Evolutionary conservation across 2,329 filamentous ascomycete genomes (phyloP).

Genomic region (Penicillium sp.): DNA sequence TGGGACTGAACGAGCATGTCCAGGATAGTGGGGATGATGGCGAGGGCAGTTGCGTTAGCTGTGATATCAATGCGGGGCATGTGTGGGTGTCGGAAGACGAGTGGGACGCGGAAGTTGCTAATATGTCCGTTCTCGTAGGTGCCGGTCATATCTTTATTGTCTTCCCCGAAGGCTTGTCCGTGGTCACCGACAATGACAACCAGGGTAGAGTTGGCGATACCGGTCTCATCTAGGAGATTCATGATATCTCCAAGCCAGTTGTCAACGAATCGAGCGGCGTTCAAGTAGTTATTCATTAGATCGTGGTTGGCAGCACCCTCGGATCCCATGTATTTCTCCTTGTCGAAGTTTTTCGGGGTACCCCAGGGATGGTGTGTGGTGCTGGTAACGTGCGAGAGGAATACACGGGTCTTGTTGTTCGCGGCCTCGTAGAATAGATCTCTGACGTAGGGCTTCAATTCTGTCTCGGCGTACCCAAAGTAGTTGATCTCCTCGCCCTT

Average conservation of each 20-base stretch:
- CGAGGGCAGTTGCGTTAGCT: constrained; percentile 44
- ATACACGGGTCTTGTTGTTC: constrained; percentile 32
- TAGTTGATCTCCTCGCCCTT: constrained; percentile 44
- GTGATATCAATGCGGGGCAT: constrained; percentile 45
- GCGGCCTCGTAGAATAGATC: constrained; percentile 31
- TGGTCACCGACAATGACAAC: constrained; percentile 51
- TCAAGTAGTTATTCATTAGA: constrained; percentile 46
- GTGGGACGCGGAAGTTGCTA: constrained; percentile 47
- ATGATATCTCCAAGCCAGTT: constrained; percentile 47
- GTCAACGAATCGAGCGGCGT: constrained; percentile 47
- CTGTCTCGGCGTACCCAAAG: constrained; percentile 46
- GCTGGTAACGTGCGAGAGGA: constrained; percentile 36
- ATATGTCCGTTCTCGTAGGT: constrained; percentile 50
- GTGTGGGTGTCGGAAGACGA: constrained; percentile 47
- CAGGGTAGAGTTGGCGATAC: constrained; percentile 47
- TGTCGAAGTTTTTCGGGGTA: constrained; percentile 33
- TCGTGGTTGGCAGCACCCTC: constrained; percentile 29
- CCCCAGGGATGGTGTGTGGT: constrained; percentile 47
- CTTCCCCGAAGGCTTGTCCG: constrained; percentile 47
- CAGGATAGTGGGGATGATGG: constrained; percentile 48
- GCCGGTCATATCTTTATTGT: constrained; percentile 39
- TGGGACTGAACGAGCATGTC: constrained; percentile 45
- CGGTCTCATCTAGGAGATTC: constrained; percentile 44
- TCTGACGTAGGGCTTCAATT: constrained; percentile 39
- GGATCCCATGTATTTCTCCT: constrained; percentile 26